Base-by-base conservation (phyloP, 495 filamentous ascomycete genomes). In the Trichoderma virens region DNA sequence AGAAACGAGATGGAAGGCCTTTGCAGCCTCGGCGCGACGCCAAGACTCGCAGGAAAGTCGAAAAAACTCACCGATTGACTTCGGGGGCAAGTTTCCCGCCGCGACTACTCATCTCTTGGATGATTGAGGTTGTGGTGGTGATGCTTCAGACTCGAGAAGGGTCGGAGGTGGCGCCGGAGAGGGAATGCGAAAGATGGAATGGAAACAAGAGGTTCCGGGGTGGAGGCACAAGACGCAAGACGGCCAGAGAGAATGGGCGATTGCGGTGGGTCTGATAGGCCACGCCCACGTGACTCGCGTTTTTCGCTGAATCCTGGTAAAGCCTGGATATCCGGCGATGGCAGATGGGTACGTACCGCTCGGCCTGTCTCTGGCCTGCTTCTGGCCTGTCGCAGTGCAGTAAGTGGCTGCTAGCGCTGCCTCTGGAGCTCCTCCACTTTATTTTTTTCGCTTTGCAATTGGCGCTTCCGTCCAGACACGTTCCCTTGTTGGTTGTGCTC, bases 21-120 rank as follows among this genome's bases (percentile, higher is more conserved):
- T 60, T 27, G 56, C 60, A 61, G 64, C 65, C 35, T 45, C 64
- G n/a, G n/a, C n/a, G n/a, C n/a, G n/a, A n/a, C n/a, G 54, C 59
- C 54, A 20, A 23, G 28, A 59, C 61, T 5, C 18, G 63, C 51
- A 31, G 23, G 35, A 31, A 28, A 34, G 25, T 27, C 61, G 45
- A 6, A 64, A 39, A 27, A 31, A 85, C 88, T 72, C 82, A 92
- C 89, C 90, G 86, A 83, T 95, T 95, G 80, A 93, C 92, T 88
- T 97, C 91, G 75, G 92, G 90, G 79, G 92, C 91, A 81, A 96
- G 88, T 83, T 96, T 96, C 72, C 84, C 85, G 77, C 81, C 86
- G 73, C 88, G 86, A 86, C 84, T 90, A 85, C 84, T 90, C 88
- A 90, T 90, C 82, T 80, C 84, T 88, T 82, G 75, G 73, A 76